Evolutionary conservation across 2,329 filamentous ascomycete genomes (phyloP).

Genomic region (Leptographium lundbergii): DNA sequence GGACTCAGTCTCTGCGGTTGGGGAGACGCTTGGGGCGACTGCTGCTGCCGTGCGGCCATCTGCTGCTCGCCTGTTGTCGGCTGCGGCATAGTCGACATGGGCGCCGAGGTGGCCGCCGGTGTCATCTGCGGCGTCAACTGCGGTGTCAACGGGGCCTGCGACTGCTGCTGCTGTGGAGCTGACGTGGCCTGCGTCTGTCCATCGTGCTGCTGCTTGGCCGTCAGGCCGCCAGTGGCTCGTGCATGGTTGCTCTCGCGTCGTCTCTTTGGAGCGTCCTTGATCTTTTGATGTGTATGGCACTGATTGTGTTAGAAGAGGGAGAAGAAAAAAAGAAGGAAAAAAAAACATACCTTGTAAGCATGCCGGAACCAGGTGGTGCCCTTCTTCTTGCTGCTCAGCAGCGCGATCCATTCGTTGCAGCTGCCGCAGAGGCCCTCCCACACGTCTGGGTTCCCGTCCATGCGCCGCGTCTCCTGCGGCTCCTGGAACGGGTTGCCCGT

Average conservation of each 20-base stretch:
- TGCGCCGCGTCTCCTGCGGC: constrained; percentile 60
- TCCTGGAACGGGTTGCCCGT: constrained; percentile 69
- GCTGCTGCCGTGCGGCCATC: constrained; percentile 12
- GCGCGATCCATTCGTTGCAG: constrained; percentile 68
- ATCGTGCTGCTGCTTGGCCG: neutral
- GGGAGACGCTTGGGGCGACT: constrained; percentile 11
- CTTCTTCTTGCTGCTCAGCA: constrained; percentile 81
- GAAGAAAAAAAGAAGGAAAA: neutral
- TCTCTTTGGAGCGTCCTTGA: constrained; percentile 58
- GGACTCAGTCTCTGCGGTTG: constrained; percentile 8
- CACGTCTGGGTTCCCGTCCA: constrained; percentile 69
- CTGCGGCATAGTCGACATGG: constrained; percentile 14
- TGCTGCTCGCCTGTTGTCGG: constrained; percentile 10
- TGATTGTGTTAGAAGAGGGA: constrained; percentile 16
- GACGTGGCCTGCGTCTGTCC: neutral
- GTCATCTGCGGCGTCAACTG: constrained; percentile 25
- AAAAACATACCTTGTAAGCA: constrained; percentile 59
- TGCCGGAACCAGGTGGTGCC: constrained; percentile 88
- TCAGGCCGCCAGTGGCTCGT: constrained; percentile 16
- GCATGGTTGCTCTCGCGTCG: constrained; percentile 48
- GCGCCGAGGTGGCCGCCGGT: neutral
- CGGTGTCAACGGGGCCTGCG: constrained; percentile 23
- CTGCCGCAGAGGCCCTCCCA: constrained; percentile 70
- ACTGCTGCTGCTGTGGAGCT: neutral
- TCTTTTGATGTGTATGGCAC: constrained; percentile 61